Evolutionary conservation across 768 basidiomycete genomes (phyloP), one percentile per base, ranked within the genome.

Genomic region (Amanita thiersii): DNA sequence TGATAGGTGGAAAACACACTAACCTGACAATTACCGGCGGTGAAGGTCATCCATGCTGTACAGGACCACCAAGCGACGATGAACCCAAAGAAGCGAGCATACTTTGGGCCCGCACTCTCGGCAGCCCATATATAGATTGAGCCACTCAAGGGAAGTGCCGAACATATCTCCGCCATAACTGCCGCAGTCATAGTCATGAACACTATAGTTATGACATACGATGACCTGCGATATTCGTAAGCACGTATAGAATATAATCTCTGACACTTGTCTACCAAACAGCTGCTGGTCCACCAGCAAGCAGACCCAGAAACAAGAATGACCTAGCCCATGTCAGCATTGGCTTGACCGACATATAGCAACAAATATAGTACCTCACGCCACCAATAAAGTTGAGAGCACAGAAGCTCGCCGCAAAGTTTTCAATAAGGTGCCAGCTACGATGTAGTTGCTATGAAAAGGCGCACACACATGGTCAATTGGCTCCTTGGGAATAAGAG

Each of bases 61-160:
- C 81, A 82, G 10, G 86, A 70, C 90, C 90, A 94, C 85, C 86
- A 94, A 21, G 90, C 90, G 11, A 92, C 90, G 43, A 89, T 59
- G 63, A 92, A 90, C 1, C 88, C 90, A 49, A 89, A 76, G 60
- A 93, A 84, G 25, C 91, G 73, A 2, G 80, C 88, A 52, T 87
- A 81, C 50, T 86, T 88, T 4, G 81, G 81, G 2, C 91, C 91
- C 3, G 88, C 91, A 53, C 88, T 89, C 55, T 90, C 90, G 12
- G 89, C 90, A 0, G 89, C 86, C 91, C 91, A 94, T 37, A 91
- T 80, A 59, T 93, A 94, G 57, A 96, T 93, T 5, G 89, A 92
- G 2, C 91, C 91, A 43, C 85, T 87, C 37, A 91, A 59, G 3
- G 86, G 85, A 20, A 92, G 68, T 4, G 89, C 86, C 29, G 90